Percentiles rank a stretch among this genome's conserved stretches.
phyloP scores from a whole-genome alignment of 2,329 filamentous ascomycete species.

The Diaporthe citrichinensis region DNA sequence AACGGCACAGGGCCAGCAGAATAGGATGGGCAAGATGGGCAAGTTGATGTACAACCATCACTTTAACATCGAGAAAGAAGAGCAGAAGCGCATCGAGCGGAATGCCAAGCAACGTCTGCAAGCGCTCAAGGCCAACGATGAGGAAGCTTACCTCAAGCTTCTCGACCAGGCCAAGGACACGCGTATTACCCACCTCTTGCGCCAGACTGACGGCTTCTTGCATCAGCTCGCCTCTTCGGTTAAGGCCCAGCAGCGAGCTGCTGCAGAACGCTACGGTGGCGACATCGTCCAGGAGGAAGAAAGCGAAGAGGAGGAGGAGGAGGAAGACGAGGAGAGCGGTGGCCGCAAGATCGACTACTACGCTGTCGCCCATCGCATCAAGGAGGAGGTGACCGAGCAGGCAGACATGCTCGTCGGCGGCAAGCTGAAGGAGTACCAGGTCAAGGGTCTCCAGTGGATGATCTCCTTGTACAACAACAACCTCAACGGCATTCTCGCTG shows the following conservation, averaged over 20 bases:
- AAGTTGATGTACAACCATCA: conserved; percentile 92
- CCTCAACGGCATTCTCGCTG: conserved; percentile 96
- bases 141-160: conserved; percentile 98
- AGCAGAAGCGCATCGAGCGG: conserved; percentile 97
- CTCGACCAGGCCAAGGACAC: conserved; percentile 99
- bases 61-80: conserved; percentile 98
- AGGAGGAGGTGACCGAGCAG: conserved; percentile 90
- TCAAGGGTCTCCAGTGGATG: conserved; percentile 99
- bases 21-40: conserved; percentile 87
- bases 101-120: conserved; percentile 99
- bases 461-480: conserved; percentile 99
- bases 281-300: conserved; percentile 64
- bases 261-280: conserved; percentile 83
- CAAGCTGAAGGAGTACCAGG: conserved; percentile 94
- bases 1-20: conserved; percentile 75
- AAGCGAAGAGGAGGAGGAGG: conserved; percentile 66
- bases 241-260: conserved; percentile 90
- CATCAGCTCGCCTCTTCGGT: conserved; percentile 95
- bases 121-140: conserved; percentile 98
- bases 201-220: conserved; percentile 97
- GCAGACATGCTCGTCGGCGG: conserved; percentile 91
- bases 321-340: conserved; percentile 78
- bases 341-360: conserved; percentile 97
- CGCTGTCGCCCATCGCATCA: conserved; percentile 94
- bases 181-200: conserved; percentile 96